Evolutionary conservation across 2,329 filamentous ascomycete species (phyloP), one percentile per base, ranked within the genome.

Genomic region (Botrytis cinerea): DNA sequence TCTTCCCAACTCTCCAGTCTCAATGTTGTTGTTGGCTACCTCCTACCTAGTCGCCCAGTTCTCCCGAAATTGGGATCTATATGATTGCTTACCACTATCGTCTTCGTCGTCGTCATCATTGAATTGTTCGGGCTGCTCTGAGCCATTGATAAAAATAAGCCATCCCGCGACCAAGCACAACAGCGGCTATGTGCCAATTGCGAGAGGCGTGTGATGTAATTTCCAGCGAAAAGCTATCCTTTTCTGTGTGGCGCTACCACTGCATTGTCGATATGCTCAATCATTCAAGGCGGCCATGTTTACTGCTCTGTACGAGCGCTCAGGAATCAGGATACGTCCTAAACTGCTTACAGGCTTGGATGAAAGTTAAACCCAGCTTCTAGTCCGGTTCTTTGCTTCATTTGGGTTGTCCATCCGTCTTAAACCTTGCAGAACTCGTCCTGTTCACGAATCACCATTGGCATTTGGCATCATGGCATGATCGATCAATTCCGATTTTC

Each of bases 231-330:
- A 16, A 18, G 46, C 5, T 38, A 57, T 40, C n/a, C n/a, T 57
- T 57, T 69, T 32, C 48, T 32, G 48, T 43, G 66, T 69, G 66
- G 66, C 66, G 66, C 66, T 69, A 69, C 48, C 35, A 43, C 48
- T 57, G 66, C 66, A n/a, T 69, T 57, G 57, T 69, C 66, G 48
- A 69, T 32, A 32, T 43, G 60, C 60, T 66, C 43, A 32, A 66
- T 46, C 62, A 57, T 40, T 43, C 66, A 43, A 43, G 35, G 48
- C 35, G 48, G 18, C 35, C 48, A 68, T 68, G 35, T 16, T n/a
- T 28, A 28, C n/a, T 43, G 22, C 35, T 22, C 48, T n/a, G 48
- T 54, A 8, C 35, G 54, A 43, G 64, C n/a, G 57, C 40, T 57
- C 25, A 68, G 12, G 9, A 38, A 57, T 57, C 48, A 68, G 10